Evolutionary conservation across 352 stramenopile genomes (phyloP), one percentile per base, ranked within the genome.

Genomic region (Aphanomyces cochlioides): DNA sequence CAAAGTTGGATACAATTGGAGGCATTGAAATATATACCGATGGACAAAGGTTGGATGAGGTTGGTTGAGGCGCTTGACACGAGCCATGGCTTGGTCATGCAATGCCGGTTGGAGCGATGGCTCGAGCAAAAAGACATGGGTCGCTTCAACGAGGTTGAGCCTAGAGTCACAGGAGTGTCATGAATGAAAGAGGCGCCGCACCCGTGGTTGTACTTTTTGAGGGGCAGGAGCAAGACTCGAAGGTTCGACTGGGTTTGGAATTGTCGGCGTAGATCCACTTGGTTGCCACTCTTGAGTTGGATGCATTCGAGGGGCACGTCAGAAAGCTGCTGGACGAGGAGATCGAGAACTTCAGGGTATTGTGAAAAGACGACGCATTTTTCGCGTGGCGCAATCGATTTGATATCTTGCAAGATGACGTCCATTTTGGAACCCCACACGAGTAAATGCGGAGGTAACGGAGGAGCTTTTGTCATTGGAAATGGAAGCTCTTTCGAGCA

Each of bases 201-300:
- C 64, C 64, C 64, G 39, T 70, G 64, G 47, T 70, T 70, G 64
- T 70, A 70, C 54, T 70, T 70, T 41, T 70, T 70, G 34, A 70
- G 47, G 8, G 64, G 64, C 19, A 70, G 7, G 1, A 70, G 21
- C 15, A 70, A 28, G n/a, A 70, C 64, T 15, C 54, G 48, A 41
- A 54, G 15, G 47, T 63, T 34, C 6, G 36, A 7, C 5, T 63
- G n/a, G 10, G 48, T 38, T 61, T 70, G 43, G 21, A 70, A 70
- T 39, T 60, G 15, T 3, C 48, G 43, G 8, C 48, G 64, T 28
- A 70, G 21, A 10, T 12, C 13, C 2, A 56, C 41, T 34, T 70
- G 64, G 17, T 56, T 70, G 36, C 43, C 39, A 28, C 64, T 54
- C 17, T 58, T 12, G 19, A 70, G 64, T n/a, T 70, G 54, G 15